A percentile compares a stretch with the other conserved stretches of the same genome.
Conservation (phyloP, 805 yeast species). For the Kluyveromyces dobzhanskii region DNA sequence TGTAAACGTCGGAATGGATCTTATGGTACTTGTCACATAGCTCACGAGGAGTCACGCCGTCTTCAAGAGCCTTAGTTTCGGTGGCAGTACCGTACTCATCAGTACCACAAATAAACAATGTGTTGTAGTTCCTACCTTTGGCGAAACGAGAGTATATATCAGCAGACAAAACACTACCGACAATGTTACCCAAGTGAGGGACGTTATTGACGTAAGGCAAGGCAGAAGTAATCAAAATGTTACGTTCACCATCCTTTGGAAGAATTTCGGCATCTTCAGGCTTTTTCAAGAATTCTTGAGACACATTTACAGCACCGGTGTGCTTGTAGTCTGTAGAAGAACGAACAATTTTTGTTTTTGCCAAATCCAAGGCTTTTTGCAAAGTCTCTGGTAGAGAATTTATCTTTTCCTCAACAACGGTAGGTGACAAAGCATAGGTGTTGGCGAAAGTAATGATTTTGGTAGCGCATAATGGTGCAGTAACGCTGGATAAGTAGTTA, state of each 20-base stretch:
- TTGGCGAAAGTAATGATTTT: conserved; percentile 55
- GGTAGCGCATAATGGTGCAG: conserved; percentile 33
- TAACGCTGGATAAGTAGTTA: conserved; percentile 21
- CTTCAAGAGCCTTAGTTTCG: conserved; percentile 96
- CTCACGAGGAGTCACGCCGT: conserved; percentile 77
- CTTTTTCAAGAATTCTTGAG: conserved; percentile 19
- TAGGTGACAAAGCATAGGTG: conserved; percentile 37
- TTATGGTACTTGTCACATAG: conserved; percentile 86
- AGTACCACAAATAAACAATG: conserved; percentile 89
- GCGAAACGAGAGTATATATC: conserved; percentile 89
- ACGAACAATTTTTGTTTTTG: conserved; percentile 32
- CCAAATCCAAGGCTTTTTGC: conserved; percentile 37
- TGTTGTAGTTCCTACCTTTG: conserved; percentile 80
- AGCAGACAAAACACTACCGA: conserved; percentile 91
- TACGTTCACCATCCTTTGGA: conserved; percentile 68
- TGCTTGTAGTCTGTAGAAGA: conserved; percentile 28
- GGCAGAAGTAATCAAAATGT: conserved; percentile 88
- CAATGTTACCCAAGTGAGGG: conserved; percentile 95
- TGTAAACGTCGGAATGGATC: conserved; percentile 82
- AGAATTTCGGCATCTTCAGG: conserved; percentile 33
- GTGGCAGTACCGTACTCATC: conserved; percentile 99
- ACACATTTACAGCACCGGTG: conserved; percentile 32
- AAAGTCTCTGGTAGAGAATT: conserved; percentile 30
- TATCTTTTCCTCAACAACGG: conserved; percentile 19
- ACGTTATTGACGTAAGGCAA: conserved; percentile 97